These are phyloP conservation scores for Teratosphaeria epicoccoides DNA, from an alignment of 2,329 filamentous ascomycete species.

Conservation along the genomic window DNA sequence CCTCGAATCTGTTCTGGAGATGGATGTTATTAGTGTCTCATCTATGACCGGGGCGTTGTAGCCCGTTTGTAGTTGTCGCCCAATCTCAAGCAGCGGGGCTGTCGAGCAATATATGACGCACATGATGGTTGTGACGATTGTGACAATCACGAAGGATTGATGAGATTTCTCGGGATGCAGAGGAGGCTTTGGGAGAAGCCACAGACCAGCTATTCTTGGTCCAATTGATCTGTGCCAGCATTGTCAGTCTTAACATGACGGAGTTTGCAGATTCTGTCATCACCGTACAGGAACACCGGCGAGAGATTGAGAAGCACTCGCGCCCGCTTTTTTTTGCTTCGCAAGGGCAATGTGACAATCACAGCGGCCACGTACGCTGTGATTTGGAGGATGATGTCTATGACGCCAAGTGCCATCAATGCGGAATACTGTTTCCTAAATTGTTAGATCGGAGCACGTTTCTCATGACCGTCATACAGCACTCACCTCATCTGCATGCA, in stretches of 20 bases:
- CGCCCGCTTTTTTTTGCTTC: not conserved
- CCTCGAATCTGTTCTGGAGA: not conserved
- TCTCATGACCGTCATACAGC: not conserved
- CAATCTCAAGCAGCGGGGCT: not conserved
- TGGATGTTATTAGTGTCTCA: not conserved
- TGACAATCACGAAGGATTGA: not conserved
- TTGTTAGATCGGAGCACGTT: not conserved
- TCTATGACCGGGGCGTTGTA: conserved; percentile 3
- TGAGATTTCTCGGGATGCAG: not conserved
- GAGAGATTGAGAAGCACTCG: conserved; percentile 1
- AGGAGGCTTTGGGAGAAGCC: not conserved
- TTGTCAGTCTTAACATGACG: not conserved
- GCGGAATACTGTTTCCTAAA: not conserved
- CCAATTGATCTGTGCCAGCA: not conserved
- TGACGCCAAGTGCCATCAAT: not conserved
- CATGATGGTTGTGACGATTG: not conserved
- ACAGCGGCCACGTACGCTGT: not conserved
- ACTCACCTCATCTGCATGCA: not conserved
- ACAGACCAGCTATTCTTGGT: not conserved
- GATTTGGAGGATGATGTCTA: not conserved
- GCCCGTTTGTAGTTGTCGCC: conserved; percentile 1
- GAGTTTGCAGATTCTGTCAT: not conserved
- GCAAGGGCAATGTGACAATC: not conserved
- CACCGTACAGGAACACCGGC: not conserved
- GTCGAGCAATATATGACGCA: not conserved